Conservation (phyloP, 2,329 filamentous ascomycete species). For the Neofusicoccum kwambonambiense region DNA sequence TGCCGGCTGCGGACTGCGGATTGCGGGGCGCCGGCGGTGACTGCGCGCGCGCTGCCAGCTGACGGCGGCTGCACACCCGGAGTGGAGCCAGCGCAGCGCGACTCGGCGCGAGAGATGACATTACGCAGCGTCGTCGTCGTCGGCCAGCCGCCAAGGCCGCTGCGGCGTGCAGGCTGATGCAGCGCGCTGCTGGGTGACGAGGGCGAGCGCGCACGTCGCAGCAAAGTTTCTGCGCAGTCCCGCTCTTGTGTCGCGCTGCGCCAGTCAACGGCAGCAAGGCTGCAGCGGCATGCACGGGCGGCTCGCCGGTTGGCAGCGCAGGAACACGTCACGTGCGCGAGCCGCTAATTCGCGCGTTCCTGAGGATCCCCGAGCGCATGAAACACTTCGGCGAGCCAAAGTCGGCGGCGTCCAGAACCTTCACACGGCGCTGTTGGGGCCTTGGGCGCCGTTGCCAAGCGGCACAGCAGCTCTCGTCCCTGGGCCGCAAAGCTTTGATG, state of each 20-base stretch:
- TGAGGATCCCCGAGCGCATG: constrained; percentile 12
- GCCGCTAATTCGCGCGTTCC: constrained; percentile 10
- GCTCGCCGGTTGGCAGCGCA: not conserved
- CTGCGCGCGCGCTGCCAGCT: not conserved
- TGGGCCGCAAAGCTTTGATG: not conserved
- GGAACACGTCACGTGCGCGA: not conserved
- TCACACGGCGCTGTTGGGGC: not conserved
- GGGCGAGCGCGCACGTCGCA: not conserved
- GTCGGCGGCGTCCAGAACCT: constrained; percentile 4
- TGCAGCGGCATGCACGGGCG: constrained; percentile 6
- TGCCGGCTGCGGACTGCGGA: not conserved
- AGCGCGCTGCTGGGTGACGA: too few species aligned
- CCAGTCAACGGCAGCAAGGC: constrained; percentile 6
- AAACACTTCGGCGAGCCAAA: not conserved
- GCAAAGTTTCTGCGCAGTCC: not conserved
- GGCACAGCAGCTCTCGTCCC: not conserved
- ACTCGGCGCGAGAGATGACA: not conserved
- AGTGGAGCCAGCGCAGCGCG: constrained; percentile 6
- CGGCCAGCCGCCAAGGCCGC: not conserved
- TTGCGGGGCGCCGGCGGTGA: not conserved
- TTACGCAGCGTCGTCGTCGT: not conserved
- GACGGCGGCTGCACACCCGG: constrained; percentile 3
- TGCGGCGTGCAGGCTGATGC: not conserved
- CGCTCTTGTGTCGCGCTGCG: not conserved
- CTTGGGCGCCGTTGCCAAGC: constrained; percentile 13